Evolutionary conservation across 1,284 basidiomycete genomes (phyloP).

Genomic region (Ganoderma meredithae): DNA sequence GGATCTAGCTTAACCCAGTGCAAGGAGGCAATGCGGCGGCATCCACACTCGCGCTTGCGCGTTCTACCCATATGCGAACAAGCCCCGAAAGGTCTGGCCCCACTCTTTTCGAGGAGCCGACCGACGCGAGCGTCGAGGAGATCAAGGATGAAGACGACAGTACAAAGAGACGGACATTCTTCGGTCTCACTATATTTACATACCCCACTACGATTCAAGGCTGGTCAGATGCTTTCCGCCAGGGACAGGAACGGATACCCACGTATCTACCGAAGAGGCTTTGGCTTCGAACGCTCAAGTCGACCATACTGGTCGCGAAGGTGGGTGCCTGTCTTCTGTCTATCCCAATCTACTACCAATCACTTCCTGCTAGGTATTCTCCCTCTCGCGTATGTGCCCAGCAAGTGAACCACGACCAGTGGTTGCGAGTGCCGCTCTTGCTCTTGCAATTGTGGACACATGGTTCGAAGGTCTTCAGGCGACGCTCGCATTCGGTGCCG

Average conservation of each 20-base stretch:
- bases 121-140: conserved; percentile 26
- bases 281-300: conserved; percentile 40
- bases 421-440: conserved; percentile 38
- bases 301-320: conserved; percentile 50
- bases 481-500: conserved; percentile 47
- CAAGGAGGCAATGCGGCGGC: conserved; percentile 2
- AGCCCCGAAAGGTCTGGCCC: conserved; percentile 18
- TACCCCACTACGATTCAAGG: conserved; percentile 6
- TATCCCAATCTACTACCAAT: conserved; percentile 15
- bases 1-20: conserved; percentile 15
- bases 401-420: conserved; percentile 28
- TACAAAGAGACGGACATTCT: conserved; percentile 9
- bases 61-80: conserved; percentile 16
- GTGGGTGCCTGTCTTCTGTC: conserved; percentile 41
- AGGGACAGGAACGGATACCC: conserved; percentile 25
- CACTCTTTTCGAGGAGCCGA: conserved; percentile 16
- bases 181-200: conserved; percentile 11
- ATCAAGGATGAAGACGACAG: conserved; percentile 20
- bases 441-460: conserved; percentile 54
- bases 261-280: conserved; percentile 28
- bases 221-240: conserved; percentile 15
- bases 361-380: conserved; percentile 39
- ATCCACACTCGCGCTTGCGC: conserved; percentile 20
- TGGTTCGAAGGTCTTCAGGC: conserved; percentile 49
- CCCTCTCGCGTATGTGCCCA: conserved; percentile 45